phyloP scores from a whole-genome alignment of 257 asterid genomes.

The Ilex aquifolium region DNA sequence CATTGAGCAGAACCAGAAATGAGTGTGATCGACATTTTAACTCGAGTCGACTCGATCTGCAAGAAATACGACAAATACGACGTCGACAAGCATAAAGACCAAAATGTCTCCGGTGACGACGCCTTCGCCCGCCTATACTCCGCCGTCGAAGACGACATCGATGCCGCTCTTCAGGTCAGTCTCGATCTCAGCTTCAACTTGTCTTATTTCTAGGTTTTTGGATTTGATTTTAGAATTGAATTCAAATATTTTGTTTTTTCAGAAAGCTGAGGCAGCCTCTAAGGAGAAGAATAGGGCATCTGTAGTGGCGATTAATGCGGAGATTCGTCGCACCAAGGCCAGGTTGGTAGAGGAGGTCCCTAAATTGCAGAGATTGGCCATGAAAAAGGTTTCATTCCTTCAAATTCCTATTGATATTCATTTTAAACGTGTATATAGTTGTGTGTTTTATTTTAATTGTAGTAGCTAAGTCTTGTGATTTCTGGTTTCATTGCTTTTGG shows the following conservation, averaged over 20 bases:
- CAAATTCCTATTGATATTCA: background rate
- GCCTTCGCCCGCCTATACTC: constrained; percentile 89
- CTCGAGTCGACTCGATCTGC: constrained; percentile 96
- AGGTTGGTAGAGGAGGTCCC: constrained; percentile 82
- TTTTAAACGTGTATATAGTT: background rate
- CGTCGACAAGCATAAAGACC: constrained; percentile 57
- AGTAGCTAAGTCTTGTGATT: background rate
- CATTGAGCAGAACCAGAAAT: constrained; percentile 20
- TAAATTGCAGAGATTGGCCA: constrained; percentile 85
- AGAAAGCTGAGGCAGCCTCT: constrained; percentile 84
- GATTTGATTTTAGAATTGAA: constrained; percentile 1
- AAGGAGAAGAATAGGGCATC: constrained; percentile 83
- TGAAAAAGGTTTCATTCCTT: constrained; percentile 51
- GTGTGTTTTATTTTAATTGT: background rate
- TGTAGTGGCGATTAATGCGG: constrained; percentile 87
- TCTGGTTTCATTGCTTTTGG: too few species aligned
- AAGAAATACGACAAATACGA: constrained; percentile 93
- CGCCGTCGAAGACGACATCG: constrained; percentile 77
- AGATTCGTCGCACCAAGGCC: constrained; percentile 88
- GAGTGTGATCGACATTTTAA: constrained; percentile 89
- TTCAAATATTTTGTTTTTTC: constrained; percentile 10
- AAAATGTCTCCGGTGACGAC: constrained; percentile 90
- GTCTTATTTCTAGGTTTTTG: constrained; percentile 4
- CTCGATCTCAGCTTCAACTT: background rate
- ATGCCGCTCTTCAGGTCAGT: constrained; percentile 73